Conservation (phyloP, 2,329 filamentous ascomycete genomes). For the Bimuria novae-zelandiae region DNA sequence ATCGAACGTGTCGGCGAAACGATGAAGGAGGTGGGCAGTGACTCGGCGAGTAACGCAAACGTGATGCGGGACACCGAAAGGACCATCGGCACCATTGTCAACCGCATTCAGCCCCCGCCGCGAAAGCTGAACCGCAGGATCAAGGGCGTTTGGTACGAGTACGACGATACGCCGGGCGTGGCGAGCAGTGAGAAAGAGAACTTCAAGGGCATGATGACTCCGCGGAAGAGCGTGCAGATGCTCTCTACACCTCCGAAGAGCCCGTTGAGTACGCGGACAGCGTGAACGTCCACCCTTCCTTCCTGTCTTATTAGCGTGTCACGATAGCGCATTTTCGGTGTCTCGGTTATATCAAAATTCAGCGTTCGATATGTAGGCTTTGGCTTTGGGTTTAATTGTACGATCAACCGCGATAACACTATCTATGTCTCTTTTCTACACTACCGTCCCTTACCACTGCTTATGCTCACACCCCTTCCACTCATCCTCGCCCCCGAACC, state of each 20-base stretch:
- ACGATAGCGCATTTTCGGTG: too few species aligned
- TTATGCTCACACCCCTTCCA: not conserved
- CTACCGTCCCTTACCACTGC: too few species aligned
- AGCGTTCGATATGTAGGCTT: not conserved
- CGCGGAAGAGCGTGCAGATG: conserved; percentile 21
- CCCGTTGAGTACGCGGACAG: conserved; percentile 17
- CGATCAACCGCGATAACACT: too few species aligned
- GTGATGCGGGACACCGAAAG: conserved; percentile 1
- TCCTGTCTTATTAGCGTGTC: too few species aligned
- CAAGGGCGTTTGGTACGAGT: conserved; percentile 46
- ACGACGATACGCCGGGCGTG: conserved; percentile 24
- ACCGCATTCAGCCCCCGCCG: conserved; percentile 34
- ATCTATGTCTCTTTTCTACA: too few species aligned
- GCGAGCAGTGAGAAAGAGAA: not conserved
- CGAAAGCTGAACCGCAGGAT: conserved; percentile 41
- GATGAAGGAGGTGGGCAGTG: conserved; percentile 18
- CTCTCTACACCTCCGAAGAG: conserved; percentile 32
- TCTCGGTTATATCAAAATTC: too few species aligned
- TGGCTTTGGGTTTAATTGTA: not conserved
- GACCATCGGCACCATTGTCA: conserved; percentile 20
- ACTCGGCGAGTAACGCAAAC: conserved; percentile 18
- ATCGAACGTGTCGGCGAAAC: conserved; percentile 18
- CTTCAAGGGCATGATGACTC: conserved; percentile 8
- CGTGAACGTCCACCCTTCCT: too few species aligned
- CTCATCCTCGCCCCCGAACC: not conserved